These are phyloP conservation scores for Myxozyma nipponensis DNA, from an alignment of 805 yeast genomes.

Conservation along the genomic window DNA sequence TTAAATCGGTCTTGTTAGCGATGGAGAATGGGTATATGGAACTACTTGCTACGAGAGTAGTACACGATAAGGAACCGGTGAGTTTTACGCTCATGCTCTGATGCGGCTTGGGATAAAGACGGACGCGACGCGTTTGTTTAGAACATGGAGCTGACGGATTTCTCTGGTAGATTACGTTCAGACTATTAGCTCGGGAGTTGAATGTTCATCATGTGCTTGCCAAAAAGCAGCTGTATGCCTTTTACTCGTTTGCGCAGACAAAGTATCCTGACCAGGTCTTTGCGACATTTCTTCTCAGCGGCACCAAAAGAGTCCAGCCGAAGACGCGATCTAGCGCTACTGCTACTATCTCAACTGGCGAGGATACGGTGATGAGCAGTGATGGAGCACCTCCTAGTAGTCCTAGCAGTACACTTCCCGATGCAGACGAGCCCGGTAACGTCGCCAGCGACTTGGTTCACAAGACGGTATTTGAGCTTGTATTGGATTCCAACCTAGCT, in stretches of 20 bases:
- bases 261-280: constrained; percentile 12
- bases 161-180: constrained; percentile 19
- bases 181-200: constrained; percentile 20
- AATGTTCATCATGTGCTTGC: constrained; percentile 8
- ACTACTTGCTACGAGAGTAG: constrained; percentile 15
- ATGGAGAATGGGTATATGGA: too few species aligned
- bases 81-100: too few species aligned
- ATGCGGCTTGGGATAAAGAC: too few species aligned
- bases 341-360: neutral
- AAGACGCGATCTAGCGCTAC: neutral
- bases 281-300: constrained; percentile 20
- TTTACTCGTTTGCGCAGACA: constrained; percentile 5
- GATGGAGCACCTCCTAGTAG: neutral
- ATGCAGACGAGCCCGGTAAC: neutral
- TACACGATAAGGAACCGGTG: constrained; percentile 20
- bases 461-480: constrained; percentile 13
- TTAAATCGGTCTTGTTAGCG: too few species aligned
- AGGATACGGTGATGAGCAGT: neutral
- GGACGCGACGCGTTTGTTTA: too few species aligned
- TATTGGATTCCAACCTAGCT: constrained; percentile 20
- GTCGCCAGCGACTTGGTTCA: neutral
- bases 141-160: too few species aligned
- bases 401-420: constrained; percentile 8
- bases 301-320: neutral
- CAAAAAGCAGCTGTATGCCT: constrained; percentile 17